Evolutionary conservation across 2,329 filamentous ascomycete genomes (phyloP).

Genomic region (Byssoonygena ceratinophila): DNA sequence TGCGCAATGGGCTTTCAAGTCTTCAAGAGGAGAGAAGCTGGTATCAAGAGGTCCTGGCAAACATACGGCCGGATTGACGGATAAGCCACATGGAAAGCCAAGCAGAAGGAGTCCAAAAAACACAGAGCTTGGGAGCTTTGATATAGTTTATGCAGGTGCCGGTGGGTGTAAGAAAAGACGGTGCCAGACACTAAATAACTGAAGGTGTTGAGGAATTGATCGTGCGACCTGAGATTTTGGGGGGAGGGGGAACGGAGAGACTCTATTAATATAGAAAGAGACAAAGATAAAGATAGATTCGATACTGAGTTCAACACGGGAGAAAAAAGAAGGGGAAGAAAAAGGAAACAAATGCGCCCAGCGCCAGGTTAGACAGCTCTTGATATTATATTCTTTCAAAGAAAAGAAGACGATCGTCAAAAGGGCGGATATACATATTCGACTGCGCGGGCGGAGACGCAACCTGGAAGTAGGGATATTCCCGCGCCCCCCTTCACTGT

Average conservation of each 20-base stretch:
- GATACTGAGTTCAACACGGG: background rate
- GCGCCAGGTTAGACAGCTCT: slow-evolving; percentile 10
- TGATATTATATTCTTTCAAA: background rate
- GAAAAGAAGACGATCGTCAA: background rate
- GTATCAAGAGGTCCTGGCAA: background rate
- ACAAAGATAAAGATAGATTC: slow-evolving; percentile 5
- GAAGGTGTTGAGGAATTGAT: too few relatives aligned
- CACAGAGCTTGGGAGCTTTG: too few relatives aligned
- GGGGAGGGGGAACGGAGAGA: too few relatives aligned
- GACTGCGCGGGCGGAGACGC: background rate
- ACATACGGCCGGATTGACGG: background rate
- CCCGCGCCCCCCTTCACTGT: background rate
- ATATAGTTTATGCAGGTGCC: too few relatives aligned
- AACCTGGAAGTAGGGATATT: slow-evolving; percentile 5
- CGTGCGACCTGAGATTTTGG: background rate
- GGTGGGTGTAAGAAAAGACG: too few relatives aligned
- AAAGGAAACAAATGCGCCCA: slow-evolving; percentile 9
- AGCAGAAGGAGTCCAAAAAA: background rate
- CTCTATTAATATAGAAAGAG: background rate
- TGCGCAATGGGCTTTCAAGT: too few relatives aligned
- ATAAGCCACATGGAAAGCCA: background rate
- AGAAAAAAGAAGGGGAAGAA: background rate
- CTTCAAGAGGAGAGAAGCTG: background rate
- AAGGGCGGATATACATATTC: background rate
- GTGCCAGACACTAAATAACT: too few relatives aligned